Conservation (phyloP, 371 early-diverging fungal species). For the Mucor lusitanicus region DNA sequence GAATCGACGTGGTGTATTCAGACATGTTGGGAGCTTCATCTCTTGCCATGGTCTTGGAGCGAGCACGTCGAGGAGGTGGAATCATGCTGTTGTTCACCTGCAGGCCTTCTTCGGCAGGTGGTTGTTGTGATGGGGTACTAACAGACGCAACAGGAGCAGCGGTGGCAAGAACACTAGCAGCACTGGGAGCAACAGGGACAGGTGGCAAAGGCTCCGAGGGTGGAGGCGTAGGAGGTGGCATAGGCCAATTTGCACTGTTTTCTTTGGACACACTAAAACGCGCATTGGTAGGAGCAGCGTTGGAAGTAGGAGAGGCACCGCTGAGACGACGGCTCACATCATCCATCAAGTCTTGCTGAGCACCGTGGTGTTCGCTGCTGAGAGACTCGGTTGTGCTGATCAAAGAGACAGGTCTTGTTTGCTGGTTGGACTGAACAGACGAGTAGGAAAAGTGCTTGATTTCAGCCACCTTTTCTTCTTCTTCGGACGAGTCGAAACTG, state of each 20-base stretch:
- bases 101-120: background rate
- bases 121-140: background rate
- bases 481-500: constrained; percentile 21
- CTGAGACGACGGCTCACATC: constrained; percentile 1
- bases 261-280: constrained; percentile 13
- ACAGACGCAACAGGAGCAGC: background rate
- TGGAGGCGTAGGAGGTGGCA: constrained; percentile 37
- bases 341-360: background rate
- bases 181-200: constrained; percentile 13
- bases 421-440: constrained; percentile 20
- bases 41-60: constrained; percentile 21
- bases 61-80: constrained; percentile 20
- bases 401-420: constrained; percentile 10
- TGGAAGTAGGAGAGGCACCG: background rate
- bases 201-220: constrained; percentile 38
- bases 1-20: constrained; percentile 15
- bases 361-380: too few species aligned
- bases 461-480: constrained; percentile 20
- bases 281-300: background rate
- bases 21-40: constrained; percentile 16
- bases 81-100: background rate
- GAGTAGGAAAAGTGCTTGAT: constrained; percentile 28
- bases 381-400: constrained; percentile 1
- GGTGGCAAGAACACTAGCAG: background rate
- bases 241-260: constrained; percentile 22